Evolutionary conservation across 2,329 filamentous ascomycete genomes (phyloP).

Genomic region (Emmonsiellopsis sp.): DNA sequence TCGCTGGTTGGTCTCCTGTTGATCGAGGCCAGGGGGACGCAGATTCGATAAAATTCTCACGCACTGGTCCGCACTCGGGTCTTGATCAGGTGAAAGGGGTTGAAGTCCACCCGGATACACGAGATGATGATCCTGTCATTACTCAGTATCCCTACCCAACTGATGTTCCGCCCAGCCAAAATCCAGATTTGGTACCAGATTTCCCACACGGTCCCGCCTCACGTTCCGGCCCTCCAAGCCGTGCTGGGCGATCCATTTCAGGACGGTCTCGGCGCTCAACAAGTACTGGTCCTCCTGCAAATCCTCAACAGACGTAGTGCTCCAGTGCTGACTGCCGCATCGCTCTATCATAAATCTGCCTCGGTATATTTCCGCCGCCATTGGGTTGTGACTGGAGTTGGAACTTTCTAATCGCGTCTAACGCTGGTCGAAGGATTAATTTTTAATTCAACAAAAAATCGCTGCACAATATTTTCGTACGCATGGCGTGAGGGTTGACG

Average conservation of each 20-base stretch:
- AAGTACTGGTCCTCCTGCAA: background rate
- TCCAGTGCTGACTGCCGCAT: background rate
- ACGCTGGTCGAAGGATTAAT: background rate
- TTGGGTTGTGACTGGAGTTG: too few relatives aligned
- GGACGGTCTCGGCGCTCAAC: constrained; percentile 19
- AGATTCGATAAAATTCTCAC: constrained; percentile 31
- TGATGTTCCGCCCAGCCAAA: constrained; percentile 38
- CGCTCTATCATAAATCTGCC: background rate
- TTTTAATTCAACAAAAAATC: background rate
- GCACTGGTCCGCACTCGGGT: constrained; percentile 28
- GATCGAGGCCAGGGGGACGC: constrained; percentile 35
- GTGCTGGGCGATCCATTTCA: constrained; percentile 28
- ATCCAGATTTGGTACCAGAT: constrained; percentile 35
- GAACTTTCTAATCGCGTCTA: too few relatives aligned
- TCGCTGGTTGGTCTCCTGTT: constrained; percentile 56
- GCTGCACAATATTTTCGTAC: background rate
- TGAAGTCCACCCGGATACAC: constrained; percentile 40
- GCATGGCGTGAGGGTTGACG: background rate
- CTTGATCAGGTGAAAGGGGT: constrained; percentile 35
- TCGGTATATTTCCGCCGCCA: too few relatives aligned
- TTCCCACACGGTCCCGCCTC: constrained; percentile 34
- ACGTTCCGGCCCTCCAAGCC: constrained; percentile 24
- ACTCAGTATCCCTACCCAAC: constrained; percentile 23
- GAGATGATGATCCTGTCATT: constrained; percentile 37
- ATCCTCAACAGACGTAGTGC: background rate